Percentiles rank a stretch among this genome's conserved stretches.
These are phyloP conservation scores for Omphalea diandra DNA, from an alignment of 441 rosid genomes.

Conservation along the genomic window DNA sequence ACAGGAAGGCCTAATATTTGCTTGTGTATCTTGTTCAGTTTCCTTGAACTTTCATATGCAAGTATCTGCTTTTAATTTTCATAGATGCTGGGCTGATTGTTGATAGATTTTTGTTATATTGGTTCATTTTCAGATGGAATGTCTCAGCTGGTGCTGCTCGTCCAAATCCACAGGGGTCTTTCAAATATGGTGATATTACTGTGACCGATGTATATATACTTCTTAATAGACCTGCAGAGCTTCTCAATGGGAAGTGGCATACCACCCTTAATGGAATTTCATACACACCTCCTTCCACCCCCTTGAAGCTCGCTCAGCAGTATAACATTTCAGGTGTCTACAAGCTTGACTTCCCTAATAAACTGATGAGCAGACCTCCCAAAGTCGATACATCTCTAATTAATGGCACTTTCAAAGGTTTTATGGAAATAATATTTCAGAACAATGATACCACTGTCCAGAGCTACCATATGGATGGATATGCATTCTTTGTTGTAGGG, in stretches of 20 bases:
- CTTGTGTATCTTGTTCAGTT: background rate
- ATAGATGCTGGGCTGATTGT: constrained; percentile 5
- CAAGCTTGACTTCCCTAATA: constrained; percentile 82
- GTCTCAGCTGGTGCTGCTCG: constrained; percentile 90
- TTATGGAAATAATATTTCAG: constrained; percentile 84
- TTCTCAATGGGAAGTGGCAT: constrained; percentile 57
- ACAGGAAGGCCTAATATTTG: background rate
- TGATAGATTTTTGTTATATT: constrained; percentile 1
- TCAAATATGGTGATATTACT: constrained; percentile 71
- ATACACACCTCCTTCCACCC: constrained; percentile 73
- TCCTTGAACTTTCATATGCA: background rate
- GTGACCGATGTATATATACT: constrained; percentile 79
- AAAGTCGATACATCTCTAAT: constrained; percentile 73
- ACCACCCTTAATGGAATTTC: constrained; percentile 78
- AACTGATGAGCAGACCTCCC: constrained; percentile 63
- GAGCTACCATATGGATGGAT: constrained; percentile 90
- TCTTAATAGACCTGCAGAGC: constrained; percentile 66
- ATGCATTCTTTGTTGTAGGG: constrained; percentile 91
- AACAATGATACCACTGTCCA: constrained; percentile 68
- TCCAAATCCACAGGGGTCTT: constrained; percentile 93
- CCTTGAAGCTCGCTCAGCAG: constrained; percentile 74
- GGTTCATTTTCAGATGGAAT: constrained; percentile 58
- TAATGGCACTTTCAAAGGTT: constrained; percentile 79
- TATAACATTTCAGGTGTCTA: constrained; percentile 73
- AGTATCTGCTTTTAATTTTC: constrained; percentile 4